Evolutionary conservation across 192 early-diverging fungal genomes (phyloP), one percentile per base, ranked within the genome.

Genomic region (Coemansia sp.): DNA sequence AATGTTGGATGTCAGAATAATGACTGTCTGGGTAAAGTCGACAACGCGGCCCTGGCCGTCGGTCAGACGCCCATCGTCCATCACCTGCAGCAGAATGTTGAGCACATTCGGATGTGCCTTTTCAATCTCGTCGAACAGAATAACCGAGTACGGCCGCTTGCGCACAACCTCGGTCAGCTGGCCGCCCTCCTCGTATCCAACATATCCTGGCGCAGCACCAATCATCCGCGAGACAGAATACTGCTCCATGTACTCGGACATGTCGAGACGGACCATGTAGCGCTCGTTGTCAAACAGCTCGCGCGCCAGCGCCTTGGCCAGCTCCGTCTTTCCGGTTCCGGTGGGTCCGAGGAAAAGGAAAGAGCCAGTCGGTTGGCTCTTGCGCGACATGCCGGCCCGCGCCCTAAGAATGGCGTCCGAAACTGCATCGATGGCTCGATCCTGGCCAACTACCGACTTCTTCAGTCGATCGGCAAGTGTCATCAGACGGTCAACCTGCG

Each of bases 51-150:
- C 97, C 59, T 96, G 89, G 28, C 92, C 93, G 54, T 98, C 95
- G 6, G 97, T 99, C 38, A 99, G 74, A 23, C 91, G 82, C 45
- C 94, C 97, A 65, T 99, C 95, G 69, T 99, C 97, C n/a, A 93
- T 81, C 10, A 93, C 77, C 66, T 92, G 87, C 19, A 93, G 80
- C 33, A 93, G 64, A 40, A 93, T 81, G 57, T 91, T 92, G 18
- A 90, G 81, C 16, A 93, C 91, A 76, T 84, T 83, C 29, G 83
- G 57, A 47, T 99, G 95, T 2, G 95, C 95, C 81, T 99, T 99
- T 60, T 99, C 97, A 51, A 99, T 89, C 77, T 99, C 97, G 76
- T 99, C 97, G 65, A 99, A 92, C 22, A 99, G 85, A 21, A 99
- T 81, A 6, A 99, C 93, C 27, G 85, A 87, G 83, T 97, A 97